Percentiles rank a stretch among this genome's conserved stretches.
phyloP scores from a whole-genome alignment of 257 asterid genomes.

The Primulina tabacum region DNA sequence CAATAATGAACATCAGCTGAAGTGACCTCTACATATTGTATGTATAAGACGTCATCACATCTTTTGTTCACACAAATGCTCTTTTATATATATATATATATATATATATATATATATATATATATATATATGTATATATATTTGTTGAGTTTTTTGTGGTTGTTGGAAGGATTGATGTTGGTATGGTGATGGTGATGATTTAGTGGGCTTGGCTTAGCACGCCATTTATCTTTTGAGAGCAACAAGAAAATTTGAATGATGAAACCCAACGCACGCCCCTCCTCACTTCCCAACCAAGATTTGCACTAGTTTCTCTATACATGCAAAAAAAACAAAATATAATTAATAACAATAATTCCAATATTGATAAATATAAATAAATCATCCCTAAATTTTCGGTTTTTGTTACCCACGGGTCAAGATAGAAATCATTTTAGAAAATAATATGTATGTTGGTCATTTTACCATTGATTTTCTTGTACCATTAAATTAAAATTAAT shows the following conservation, averaged over 20 bases:
- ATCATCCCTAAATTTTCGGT: slow-evolving; percentile 23
- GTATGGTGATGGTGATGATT: slow-evolving; percentile 53
- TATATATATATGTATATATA: too few species aligned
- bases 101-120: too few species aligned
- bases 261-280: slow-evolving; percentile 45
- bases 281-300: slow-evolving; percentile 34
- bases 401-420: slow-evolving; percentile 16
- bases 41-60: too few species aligned
- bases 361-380: neutral
- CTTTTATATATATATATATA: too few species aligned
- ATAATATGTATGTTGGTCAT: too few species aligned
- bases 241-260: slow-evolving; percentile 36
- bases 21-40: too few species aligned
- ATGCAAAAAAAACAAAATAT: too few species aligned
- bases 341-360: too few species aligned
- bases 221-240: slow-evolving; percentile 38
- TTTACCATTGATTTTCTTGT: too few species aligned
- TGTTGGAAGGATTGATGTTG: slow-evolving; percentile 32
- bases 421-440: neutral
- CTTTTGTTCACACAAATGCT: too few species aligned
- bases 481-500: neutral
- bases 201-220: slow-evolving; percentile 46
- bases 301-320: slow-evolving; percentile 34
- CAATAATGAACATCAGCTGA: too few species aligned
- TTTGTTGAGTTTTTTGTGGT: neutral